phyloP scores from a whole-genome alignment of 2,329 filamentous ascomycete species.

The Knoxdaviesia capensis region DNA sequence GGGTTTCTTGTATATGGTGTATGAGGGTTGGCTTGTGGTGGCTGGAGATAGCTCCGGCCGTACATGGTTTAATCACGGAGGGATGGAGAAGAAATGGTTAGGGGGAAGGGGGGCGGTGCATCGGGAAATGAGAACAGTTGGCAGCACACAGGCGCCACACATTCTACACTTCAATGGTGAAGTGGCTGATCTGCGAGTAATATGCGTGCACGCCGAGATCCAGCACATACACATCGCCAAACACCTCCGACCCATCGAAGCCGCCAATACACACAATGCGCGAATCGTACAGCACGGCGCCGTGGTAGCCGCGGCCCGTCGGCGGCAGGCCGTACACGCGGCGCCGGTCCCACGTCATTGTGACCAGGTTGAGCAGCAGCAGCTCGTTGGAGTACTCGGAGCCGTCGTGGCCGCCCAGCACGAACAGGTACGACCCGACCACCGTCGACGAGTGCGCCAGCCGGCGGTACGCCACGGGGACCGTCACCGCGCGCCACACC shows the following conservation, averaged over 20 bases:
- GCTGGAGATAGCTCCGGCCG: too few relatives aligned
- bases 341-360: conserved; percentile 53
- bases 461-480: conserved; percentile 40
- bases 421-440: conserved; percentile 49
- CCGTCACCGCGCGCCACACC: conserved; percentile 36
- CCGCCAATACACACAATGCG: conserved; percentile 44
- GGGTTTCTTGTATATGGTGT: too few relatives aligned
- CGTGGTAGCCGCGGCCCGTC: conserved; percentile 45
- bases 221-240: conserved; percentile 45
- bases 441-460: conserved; percentile 50
- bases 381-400: conserved; percentile 51
- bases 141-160: too few relatives aligned
- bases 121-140: too few relatives aligned
- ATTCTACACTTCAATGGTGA: conserved; percentile 38
- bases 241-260: conserved; percentile 47
- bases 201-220: conserved; percentile 52
- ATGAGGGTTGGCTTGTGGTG: too few relatives aligned
- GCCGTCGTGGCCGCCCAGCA: conserved; percentile 50
- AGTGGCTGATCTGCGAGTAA: conserved; percentile 55
- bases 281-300: conserved; percentile 44
- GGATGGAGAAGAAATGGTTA: too few relatives aligned
- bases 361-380: conserved; percentile 47
- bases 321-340: conserved; percentile 43
- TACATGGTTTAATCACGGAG: too few relatives aligned
- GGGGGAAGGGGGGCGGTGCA: too few relatives aligned